Conservation (phyloP, 1,284 basidiomycete species). For the Gymnopus androsaceus region DNA sequence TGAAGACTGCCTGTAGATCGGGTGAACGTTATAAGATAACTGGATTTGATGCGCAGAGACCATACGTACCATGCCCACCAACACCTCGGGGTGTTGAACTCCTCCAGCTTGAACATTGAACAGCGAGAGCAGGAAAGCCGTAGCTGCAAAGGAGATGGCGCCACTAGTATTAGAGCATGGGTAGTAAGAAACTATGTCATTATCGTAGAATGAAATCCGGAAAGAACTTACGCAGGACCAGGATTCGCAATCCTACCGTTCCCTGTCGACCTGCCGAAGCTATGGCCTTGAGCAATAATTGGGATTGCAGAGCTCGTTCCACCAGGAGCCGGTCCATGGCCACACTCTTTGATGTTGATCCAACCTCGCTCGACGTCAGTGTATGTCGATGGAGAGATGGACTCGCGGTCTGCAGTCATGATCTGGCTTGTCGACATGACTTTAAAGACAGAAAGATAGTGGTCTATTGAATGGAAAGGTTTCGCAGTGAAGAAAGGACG, state of each 20-base stretch:
- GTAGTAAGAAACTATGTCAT: background rate
- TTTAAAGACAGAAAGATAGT: background rate
- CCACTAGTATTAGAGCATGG: conserved; percentile 39
- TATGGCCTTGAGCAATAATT: conserved; percentile 4
- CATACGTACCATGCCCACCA: conserved; percentile 72
- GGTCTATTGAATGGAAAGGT: background rate
- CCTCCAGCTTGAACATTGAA: conserved; percentile 61
- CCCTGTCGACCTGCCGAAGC: background rate
- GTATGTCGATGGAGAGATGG: conserved; percentile 7
- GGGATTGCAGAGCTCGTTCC: background rate
- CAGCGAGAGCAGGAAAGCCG: conserved; percentile 70
- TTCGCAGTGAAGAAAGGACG: background rate
- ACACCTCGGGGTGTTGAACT: conserved; percentile 64
- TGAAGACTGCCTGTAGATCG: conserved; percentile 52
- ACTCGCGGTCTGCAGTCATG: conserved; percentile 2
- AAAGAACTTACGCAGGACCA: conserved; percentile 5
- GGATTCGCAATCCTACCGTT: conserved; percentile 8
- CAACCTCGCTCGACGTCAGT: conserved; percentile 8
- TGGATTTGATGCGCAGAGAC: background rate
- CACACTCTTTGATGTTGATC: conserved; percentile 10
- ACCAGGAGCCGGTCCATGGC: background rate
- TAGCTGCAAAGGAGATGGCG: conserved; percentile 72
- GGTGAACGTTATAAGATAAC: background rate
- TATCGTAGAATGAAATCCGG: background rate
- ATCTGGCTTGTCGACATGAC: conserved; percentile 11